A percentile compares a stretch with the other conserved stretches of the same genome.
Conservation (phyloP, 495 filamentous ascomycete species). For the Penicillium ochrochloron region DNA sequence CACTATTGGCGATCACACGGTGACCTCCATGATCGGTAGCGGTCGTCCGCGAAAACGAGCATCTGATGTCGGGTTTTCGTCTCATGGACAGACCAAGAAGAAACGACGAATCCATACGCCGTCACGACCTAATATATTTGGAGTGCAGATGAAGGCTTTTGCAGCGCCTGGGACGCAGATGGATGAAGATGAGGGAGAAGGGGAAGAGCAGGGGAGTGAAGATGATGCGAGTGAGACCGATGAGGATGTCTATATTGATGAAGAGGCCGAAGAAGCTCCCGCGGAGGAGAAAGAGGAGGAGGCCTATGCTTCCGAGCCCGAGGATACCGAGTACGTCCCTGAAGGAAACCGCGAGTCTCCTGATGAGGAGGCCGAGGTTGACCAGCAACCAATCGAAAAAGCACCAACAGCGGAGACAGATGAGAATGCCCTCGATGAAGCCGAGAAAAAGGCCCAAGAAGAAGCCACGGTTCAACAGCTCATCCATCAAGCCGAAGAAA, state of each 20-base stretch:
- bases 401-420: slow-evolving; percentile 32
- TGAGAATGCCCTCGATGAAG: slow-evolving; percentile 62
- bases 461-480: slow-evolving; percentile 67
- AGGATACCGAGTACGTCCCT: slow-evolving; percentile 18
- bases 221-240: slow-evolving; percentile 37
- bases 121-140: slow-evolving; percentile 58
- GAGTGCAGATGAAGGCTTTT: slow-evolving; percentile 72
- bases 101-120: slow-evolving; percentile 49
- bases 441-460: slow-evolving; percentile 66
- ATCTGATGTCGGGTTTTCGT: slow-evolving; percentile 24
- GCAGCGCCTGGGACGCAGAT: slow-evolving; percentile 67
- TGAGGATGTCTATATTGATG: slow-evolving; percentile 31
- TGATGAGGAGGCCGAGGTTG: slow-evolving; percentile 21
- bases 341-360: slow-evolving; percentile 13
- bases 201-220: slow-evolving; percentile 32
- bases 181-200: slow-evolving; percentile 20
- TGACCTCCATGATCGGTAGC: slow-evolving; percentile 64
- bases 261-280: slow-evolving; percentile 27
- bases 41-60: slow-evolving; percentile 46
- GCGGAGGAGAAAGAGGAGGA: slow-evolving; percentile 24
- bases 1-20: slow-evolving; percentile 80
- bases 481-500: slow-evolving; percentile 66
- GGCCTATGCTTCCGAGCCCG: neutral
- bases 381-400: slow-evolving; percentile 23
- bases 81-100: slow-evolving; percentile 22